Percentiles rank a stretch among this genome's conserved stretches.
Evolutionary conservation across 176 grass and related monocot genomes (phyloP).

Genomic region (Dactylis glomerata): DNA sequence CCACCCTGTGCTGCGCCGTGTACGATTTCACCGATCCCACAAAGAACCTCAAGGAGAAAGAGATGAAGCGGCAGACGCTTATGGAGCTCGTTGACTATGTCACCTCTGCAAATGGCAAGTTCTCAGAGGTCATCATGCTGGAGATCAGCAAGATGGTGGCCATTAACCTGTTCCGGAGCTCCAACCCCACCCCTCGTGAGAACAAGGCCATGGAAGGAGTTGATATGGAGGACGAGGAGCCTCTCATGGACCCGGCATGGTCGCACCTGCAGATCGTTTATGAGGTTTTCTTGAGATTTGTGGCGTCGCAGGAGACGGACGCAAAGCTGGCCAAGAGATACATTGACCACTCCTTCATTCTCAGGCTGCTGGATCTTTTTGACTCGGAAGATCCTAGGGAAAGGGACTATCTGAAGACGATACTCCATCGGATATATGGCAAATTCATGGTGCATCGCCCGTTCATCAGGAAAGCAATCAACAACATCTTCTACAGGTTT

Average conservation of each 20-base stretch:
- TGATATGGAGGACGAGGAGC: slow-evolving; percentile 97
- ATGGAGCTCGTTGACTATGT: slow-evolving; percentile 90
- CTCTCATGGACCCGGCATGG: slow-evolving; percentile 94
- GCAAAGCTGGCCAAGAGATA: slow-evolving; percentile 95
- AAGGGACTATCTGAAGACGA: slow-evolving; percentile 94
- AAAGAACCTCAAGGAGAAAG: slow-evolving; percentile 85
- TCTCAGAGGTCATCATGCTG: slow-evolving; percentile 62
- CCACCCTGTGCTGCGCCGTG: slow-evolving; percentile 66
- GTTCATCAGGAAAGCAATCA: slow-evolving; percentile 95
- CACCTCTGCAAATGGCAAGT: slow-evolving; percentile 67
- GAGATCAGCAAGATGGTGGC: slow-evolving; percentile 84
- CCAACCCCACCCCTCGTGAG: slow-evolving; percentile 61
- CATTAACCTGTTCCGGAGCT: slow-evolving; percentile 76
- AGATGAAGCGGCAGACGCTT: slow-evolving; percentile 76
- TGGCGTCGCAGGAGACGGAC: slow-evolving; percentile 84
- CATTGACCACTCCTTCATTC: slow-evolving; percentile 96
- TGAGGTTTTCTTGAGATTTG: slow-evolving; percentile 84
- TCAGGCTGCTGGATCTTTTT: slow-evolving; percentile 89
- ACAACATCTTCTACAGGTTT: slow-evolving; percentile 97
- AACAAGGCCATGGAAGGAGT: slow-evolving; percentile 75
- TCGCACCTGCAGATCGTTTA: slow-evolving; percentile 87
- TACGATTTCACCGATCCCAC: slow-evolving; percentile 75
- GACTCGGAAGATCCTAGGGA: slow-evolving; percentile 97
- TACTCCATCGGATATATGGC: slow-evolving; percentile 95
- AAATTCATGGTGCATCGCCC: slow-evolving; percentile 99